Conservation (phyloP, 495 filamentous ascomycete species). For the Geoglossum glabrum region DNA sequence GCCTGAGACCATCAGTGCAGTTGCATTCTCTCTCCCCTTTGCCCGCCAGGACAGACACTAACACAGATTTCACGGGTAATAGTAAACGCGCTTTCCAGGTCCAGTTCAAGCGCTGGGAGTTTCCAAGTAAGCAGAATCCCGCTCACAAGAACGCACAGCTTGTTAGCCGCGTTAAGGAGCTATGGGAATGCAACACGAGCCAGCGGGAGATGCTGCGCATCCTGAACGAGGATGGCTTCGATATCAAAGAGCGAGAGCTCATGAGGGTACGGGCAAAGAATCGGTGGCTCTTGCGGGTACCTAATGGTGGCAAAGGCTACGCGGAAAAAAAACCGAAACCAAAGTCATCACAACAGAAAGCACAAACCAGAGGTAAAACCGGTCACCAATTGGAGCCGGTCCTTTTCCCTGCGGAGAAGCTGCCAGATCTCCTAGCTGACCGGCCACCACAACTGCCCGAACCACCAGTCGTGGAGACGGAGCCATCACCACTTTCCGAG, state of each 20-base stretch:
- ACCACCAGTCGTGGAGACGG: neutral
- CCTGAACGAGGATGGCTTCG: conserved; percentile 41
- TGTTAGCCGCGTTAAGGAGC: conserved; percentile 44
- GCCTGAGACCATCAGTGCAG: neutral
- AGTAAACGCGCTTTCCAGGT: conserved; percentile 57
- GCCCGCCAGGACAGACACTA: neutral
- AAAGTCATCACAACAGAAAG: neutral
- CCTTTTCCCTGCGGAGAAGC: neutral
- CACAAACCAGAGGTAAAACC: neutral
- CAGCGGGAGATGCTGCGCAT: conserved; percentile 55
- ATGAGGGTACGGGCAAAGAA: conserved; percentile 43
- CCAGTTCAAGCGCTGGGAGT: conserved; percentile 59
- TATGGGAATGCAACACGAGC: conserved; percentile 52
- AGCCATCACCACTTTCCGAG: neutral
- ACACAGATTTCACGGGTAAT: neutral
- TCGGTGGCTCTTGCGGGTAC: conserved; percentile 39
- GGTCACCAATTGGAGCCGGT: neutral
- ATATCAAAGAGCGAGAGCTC: conserved; percentile 48
- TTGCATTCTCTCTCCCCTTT: neutral
- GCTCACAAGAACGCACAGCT: conserved; percentile 45
- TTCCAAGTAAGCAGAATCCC: conserved; percentile 51
- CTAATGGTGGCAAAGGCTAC: conserved; percentile 21
- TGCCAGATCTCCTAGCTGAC: neutral
- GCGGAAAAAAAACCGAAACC: neutral
- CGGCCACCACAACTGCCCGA: neutral